Evolutionary conservation across 148 eudicot genomes (phyloP).

Genomic region (Nyssa sinensis): DNA sequence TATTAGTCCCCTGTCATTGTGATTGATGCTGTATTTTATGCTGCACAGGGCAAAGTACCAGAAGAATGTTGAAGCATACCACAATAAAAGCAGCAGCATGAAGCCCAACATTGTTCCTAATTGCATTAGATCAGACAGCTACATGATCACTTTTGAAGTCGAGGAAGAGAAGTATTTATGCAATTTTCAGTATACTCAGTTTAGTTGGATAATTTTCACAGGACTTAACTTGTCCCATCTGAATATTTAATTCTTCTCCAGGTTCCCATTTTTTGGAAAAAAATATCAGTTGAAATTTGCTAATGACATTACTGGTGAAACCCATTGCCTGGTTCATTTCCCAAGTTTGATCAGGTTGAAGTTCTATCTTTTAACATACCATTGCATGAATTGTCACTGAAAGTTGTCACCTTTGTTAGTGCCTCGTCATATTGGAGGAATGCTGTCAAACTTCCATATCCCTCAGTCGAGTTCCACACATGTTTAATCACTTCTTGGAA

Average conservation of each 20-base stretch:
- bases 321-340: slow-evolving; percentile 96
- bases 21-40: background rate
- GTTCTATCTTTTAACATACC: slow-evolving; percentile 11
- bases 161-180: slow-evolving; percentile 98
- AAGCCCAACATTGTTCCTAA: slow-evolving; percentile 83
- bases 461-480: too few relatives aligned
- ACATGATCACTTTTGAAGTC: slow-evolving; percentile 94
- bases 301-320: slow-evolving; percentile 77
- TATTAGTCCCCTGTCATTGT: background rate
- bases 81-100: slow-evolving; percentile 76
- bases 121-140: slow-evolving; percentile 93
- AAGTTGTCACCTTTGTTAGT: background rate
- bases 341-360: slow-evolving; percentile 92
- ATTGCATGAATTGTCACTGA: background rate
- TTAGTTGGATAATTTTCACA: background rate
- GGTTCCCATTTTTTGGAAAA: slow-evolving; percentile 95
- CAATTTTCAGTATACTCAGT: slow-evolving; percentile 7
- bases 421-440: background rate
- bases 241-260: slow-evolving; percentile 30
- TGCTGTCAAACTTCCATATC: background rate
- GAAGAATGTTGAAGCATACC: slow-evolving; percentile 96
- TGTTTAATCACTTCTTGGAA: too few relatives aligned
- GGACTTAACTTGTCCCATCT: background rate
- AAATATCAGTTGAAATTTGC: slow-evolving; percentile 96
- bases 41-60: slow-evolving; percentile 90